phyloP scores from a whole-genome alignment of 306 rosid genomes.

The Fagus crenata region DNA sequence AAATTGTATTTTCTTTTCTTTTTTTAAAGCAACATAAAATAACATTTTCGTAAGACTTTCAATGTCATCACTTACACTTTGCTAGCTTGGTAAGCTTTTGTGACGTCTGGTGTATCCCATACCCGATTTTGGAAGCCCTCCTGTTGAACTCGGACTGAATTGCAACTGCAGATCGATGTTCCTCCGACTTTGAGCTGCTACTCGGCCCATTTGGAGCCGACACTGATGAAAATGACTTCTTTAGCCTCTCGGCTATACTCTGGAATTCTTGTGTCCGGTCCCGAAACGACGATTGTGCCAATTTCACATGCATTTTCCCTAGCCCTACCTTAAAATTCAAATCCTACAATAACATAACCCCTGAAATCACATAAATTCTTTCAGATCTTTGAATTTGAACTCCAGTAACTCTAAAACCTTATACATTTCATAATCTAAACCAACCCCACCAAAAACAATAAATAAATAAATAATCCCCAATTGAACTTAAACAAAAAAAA shows the following conservation, averaged over 20 bases:
- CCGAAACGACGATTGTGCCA: constrained; percentile 70
- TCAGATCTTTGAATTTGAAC: constrained; percentile 3
- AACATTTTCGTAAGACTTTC: not conserved
- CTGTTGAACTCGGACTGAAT: constrained; percentile 79
- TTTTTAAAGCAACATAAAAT: constrained; percentile 1
- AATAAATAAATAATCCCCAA: not conserved
- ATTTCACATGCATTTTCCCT: constrained; percentile 58
- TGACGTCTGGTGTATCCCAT: constrained; percentile 88
- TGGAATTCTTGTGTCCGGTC: constrained; percentile 87
- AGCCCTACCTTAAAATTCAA: constrained; percentile 26
- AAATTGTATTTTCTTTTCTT: not conserved
- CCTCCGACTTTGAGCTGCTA: constrained; percentile 64
- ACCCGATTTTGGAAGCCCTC: constrained; percentile 88
- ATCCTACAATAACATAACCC: constrained; percentile 40
- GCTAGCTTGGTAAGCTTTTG: constrained; percentile 92
- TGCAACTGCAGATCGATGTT: constrained; percentile 63
- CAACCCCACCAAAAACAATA: not conserved
- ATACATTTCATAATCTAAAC: not conserved
- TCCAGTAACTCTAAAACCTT: not conserved
- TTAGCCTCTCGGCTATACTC: constrained; percentile 69
- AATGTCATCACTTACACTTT: constrained; percentile 56
- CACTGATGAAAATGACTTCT: constrained; percentile 55
- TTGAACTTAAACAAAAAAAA: not conserved
- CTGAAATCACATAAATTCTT: constrained; percentile 21
- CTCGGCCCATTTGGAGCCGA: constrained; percentile 54